These are phyloP conservation scores for Echria macrotheca DNA, from an alignment of 495 filamentous ascomycete species.

Conservation along the genomic window DNA sequence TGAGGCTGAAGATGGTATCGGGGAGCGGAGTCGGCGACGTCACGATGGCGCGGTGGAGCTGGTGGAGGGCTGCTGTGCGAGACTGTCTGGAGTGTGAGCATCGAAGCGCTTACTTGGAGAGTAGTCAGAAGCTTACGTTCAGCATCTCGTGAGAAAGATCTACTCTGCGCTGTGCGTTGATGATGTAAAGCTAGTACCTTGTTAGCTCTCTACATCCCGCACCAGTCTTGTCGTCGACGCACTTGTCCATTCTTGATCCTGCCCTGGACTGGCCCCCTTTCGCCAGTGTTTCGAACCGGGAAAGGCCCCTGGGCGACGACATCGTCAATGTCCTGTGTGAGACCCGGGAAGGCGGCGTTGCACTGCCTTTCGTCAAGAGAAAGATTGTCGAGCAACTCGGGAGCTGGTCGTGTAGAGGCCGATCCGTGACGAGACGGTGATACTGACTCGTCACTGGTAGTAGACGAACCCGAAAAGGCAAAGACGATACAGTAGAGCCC, in stretches of 20 bases:
- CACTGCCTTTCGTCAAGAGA: slow-evolving; percentile 39
- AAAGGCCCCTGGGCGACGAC: slow-evolving; percentile 42
- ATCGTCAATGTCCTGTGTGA: slow-evolving; percentile 41
- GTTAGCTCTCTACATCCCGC: background rate
- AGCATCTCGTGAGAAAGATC: slow-evolving; percentile 38
- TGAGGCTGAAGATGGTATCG: slow-evolving; percentile 57
- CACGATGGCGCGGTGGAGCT: slow-evolving; percentile 46
- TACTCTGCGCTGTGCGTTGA: slow-evolving; percentile 34
- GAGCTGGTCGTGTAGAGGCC: slow-evolving; percentile 11
- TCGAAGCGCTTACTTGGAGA: background rate
- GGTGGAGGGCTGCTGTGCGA: slow-evolving; percentile 37
- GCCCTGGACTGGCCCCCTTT: slow-evolving; percentile 36
- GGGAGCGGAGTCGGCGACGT: slow-evolving; percentile 46
- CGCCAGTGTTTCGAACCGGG: slow-evolving; percentile 30
- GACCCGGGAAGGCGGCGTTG: slow-evolving; percentile 37
- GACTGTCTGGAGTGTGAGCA: slow-evolving; percentile 22
- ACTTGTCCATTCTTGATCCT: slow-evolving; percentile 41
- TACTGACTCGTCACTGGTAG: slow-evolving; percentile 8
- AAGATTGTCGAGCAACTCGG: slow-evolving; percentile 32
- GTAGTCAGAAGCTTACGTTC: slow-evolving; percentile 19
- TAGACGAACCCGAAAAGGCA: slow-evolving; percentile 10
- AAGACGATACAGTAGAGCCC: slow-evolving; percentile 35
- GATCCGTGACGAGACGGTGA: background rate
- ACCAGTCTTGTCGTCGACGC: background rate
- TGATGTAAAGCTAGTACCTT: slow-evolving; percentile 33